Conservation (phyloP, 2,329 filamentous ascomycete genomes). For the Sporothrix pseudoabietina region DNA sequence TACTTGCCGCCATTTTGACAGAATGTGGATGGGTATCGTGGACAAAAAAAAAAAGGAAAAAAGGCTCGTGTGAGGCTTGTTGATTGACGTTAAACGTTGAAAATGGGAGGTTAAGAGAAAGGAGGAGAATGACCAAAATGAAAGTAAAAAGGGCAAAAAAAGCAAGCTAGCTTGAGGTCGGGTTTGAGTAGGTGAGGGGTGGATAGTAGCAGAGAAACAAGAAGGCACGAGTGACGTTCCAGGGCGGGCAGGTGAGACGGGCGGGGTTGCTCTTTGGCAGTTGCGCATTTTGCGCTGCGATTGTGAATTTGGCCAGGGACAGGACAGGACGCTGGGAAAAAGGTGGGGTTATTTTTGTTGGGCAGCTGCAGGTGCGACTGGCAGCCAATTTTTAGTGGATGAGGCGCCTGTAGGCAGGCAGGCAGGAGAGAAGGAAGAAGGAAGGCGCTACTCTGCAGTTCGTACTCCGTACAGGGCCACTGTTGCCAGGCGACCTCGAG, state of each 20-base stretch:
- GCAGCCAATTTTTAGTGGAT: background rate
- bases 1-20: conserved; percentile 21
- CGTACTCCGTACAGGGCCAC: no score
- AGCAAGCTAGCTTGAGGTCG: conserved; percentile 14
- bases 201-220: background rate
- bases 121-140: background rate
- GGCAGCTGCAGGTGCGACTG: background rate
- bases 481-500: background rate
- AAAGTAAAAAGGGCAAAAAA: background rate
- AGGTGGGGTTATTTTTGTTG: conserved; percentile 20
- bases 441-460: background rate
- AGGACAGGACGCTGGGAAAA: no score
- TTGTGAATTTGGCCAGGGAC: conserved; percentile 4
- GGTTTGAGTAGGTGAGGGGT: background rate
- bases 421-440: background rate
- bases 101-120: background rate
- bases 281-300: conserved; percentile 14
- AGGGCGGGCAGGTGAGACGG: background rate
- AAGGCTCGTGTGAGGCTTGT: background rate
- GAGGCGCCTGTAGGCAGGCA: background rate
- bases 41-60: background rate
- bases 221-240: background rate
- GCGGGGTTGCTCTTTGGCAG: background rate
- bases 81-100: background rate
- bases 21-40: background rate